Evolutionary conservation across 1,139 yeast genomes (phyloP).

Genomic region (Barnettozyma hawaiiensis): DNA sequence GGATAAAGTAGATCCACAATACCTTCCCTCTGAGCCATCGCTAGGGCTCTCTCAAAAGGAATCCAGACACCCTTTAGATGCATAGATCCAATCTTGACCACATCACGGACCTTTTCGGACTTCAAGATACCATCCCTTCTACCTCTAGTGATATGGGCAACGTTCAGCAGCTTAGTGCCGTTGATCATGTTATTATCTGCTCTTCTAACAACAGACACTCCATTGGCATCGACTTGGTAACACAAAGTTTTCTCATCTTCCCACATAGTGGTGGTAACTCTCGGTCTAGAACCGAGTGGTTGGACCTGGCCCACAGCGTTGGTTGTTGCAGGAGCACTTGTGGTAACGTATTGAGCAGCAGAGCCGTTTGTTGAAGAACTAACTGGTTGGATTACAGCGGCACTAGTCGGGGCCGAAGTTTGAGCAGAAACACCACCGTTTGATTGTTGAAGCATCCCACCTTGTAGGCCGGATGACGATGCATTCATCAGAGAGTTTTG

Average conservation of each 20-base stretch:
- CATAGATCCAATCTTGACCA: constrained; percentile 95
- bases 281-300: constrained; percentile 64
- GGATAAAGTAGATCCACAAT: constrained; percentile 85
- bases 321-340: constrained; percentile 13
- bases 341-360: constrained; percentile 9
- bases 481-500: constrained; percentile 17
- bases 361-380: constrained; percentile 11
- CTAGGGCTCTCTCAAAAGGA: constrained; percentile 88
- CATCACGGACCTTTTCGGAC: constrained; percentile 83
- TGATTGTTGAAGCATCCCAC: constrained; percentile 8
- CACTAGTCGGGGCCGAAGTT: constrained; percentile 9
- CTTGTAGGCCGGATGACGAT: constrained; percentile 13
- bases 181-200: constrained; percentile 92
- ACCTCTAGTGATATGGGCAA: constrained; percentile 94
- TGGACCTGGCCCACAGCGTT: constrained; percentile 44
- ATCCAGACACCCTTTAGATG: constrained; percentile 98
- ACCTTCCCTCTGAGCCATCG: constrained; percentile 86
- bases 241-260: constrained; percentile 93
- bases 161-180: constrained; percentile 88
- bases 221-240: constrained; percentile 92
- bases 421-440: constrained; percentile 11
- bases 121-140: constrained; percentile 91
- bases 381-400: constrained; percentile 16
- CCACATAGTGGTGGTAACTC: constrained; percentile 95
- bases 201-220: constrained; percentile 85